These are phyloP conservation scores for Saururus chinensis DNA, from an alignment of 164 flowering plant genomes.

Conservation along the genomic window DNA sequence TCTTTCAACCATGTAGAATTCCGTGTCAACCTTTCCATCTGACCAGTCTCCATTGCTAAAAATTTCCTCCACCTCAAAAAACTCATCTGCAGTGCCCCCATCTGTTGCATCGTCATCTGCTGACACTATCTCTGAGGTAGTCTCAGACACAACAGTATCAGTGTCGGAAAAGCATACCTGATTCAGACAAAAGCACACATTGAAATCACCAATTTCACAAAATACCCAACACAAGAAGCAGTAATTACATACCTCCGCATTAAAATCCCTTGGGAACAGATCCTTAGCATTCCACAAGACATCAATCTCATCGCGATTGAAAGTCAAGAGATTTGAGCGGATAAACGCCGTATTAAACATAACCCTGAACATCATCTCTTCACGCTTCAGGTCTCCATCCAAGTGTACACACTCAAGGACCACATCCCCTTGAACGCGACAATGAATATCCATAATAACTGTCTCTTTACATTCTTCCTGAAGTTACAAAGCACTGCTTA, in stretches of 20 bases:
- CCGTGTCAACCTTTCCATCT: conserved; percentile 34
- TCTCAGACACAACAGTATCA: conserved; percentile 43
- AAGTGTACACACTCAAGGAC: conserved; percentile 84
- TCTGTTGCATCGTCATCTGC: conserved; percentile 55
- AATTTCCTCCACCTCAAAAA: conserved; percentile 92
- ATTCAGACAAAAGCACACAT: conserved; percentile 32
- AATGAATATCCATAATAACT: conserved; percentile 59
- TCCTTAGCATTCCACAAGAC: conserved; percentile 76
- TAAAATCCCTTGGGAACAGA: conserved; percentile 64
- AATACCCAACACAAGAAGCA: conserved; percentile 8
- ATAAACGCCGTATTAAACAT: conserved; percentile 87
- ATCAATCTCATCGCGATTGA: conserved; percentile 76
- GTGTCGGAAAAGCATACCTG: conserved; percentile 80
- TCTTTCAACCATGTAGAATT: conserved; percentile 12
- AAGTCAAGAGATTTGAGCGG: conserved; percentile 47
- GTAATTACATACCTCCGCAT: conserved; percentile 61
- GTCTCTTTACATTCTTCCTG: conserved; percentile 53
- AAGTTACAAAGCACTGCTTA: conserved; percentile 12
- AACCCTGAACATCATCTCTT: conserved; percentile 76
- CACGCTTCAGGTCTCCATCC: conserved; percentile 51
- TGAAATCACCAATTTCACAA: conserved; percentile 26
- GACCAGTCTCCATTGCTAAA: conserved; percentile 59
- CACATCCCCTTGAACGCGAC: conserved; percentile 87
- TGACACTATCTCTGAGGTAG: conserved; percentile 26
- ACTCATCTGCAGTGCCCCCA: conserved; percentile 64